Evolutionary conservation across 331 rosid species (phyloP).

Genomic region (Ulmus americana): DNA sequence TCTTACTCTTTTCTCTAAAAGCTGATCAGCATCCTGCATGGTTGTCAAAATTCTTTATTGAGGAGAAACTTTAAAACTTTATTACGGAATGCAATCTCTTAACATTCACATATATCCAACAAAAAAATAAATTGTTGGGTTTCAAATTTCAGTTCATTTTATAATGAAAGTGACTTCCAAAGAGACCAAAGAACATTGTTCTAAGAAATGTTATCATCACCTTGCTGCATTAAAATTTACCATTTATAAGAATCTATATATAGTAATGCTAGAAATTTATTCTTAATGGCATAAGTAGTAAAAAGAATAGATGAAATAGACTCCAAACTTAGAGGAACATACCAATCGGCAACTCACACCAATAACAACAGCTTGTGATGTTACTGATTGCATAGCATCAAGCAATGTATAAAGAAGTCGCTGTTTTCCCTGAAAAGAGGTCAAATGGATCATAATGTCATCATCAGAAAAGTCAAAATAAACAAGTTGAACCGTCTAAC

Average conservation of each 20-base stretch:
- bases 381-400: slow-evolving; percentile 83
- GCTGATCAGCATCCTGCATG: slow-evolving; percentile 93
- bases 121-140: background rate
- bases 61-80: slow-evolving; percentile 15
- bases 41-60: slow-evolving; percentile 16
- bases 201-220: background rate
- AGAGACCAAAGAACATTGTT: background rate
- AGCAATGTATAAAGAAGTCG: slow-evolving; percentile 79
- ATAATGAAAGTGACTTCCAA: background rate
- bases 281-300: background rate
- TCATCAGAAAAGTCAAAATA: slow-evolving; percentile 4
- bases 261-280: background rate
- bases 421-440: slow-evolving; percentile 71
- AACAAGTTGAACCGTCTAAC: background rate
- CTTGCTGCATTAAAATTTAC: background rate
- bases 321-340: slow-evolving; percentile 21
- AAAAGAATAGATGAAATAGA: slow-evolving; percentile 15
- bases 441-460: slow-evolving; percentile 1
- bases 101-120: background rate
- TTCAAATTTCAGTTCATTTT: background rate
- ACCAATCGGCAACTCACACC: slow-evolving; percentile 89
- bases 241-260: slow-evolving; percentile 14
- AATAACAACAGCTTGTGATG: slow-evolving; percentile 87
- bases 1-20: slow-evolving; percentile 86
- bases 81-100: slow-evolving; percentile 5